Evolutionary conservation across 2,329 filamentous ascomycete genomes (phyloP).

Genomic region (Paecilomyces sp.): DNA sequence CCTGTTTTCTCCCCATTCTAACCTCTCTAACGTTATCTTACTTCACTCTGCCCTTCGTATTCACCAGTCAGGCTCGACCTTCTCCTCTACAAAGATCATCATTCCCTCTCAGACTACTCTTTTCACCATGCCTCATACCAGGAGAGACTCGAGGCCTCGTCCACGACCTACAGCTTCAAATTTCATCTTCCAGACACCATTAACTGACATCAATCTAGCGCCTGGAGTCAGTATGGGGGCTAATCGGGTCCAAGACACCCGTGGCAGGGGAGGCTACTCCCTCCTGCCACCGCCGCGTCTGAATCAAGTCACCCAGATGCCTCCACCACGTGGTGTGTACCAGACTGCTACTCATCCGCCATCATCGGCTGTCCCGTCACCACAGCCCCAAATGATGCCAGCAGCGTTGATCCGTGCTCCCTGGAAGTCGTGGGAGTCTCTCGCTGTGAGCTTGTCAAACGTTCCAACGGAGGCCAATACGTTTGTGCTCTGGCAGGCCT

Average conservation of each 20-base stretch:
- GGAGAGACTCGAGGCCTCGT: not conserved
- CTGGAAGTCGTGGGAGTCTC: slow-evolving; percentile 35
- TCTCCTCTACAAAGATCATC: not conserved
- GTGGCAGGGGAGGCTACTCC: not conserved
- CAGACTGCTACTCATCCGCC: not conserved
- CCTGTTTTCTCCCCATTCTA: not conserved
- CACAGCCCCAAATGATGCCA: slow-evolving; percentile 1
- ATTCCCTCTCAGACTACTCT: not conserved
- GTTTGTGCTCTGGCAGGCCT: slow-evolving; percentile 43
- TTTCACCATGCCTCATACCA: not conserved
- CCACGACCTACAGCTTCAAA: not conserved
- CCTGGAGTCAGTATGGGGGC: not conserved
- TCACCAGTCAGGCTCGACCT: not conserved
- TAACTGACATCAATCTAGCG: not conserved
- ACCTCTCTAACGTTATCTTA: not conserved
- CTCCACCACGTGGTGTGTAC: not conserved
- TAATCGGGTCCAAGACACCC: not conserved
- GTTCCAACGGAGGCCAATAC: slow-evolving; percentile 31
- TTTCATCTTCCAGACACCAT: not conserved
- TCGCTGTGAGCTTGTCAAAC: slow-evolving; percentile 27
- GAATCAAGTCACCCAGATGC: not conserved
- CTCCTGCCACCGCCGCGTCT: not conserved
- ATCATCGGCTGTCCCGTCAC: not conserved
- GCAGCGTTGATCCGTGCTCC: slow-evolving; percentile 9
- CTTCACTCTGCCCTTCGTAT: not conserved